Percentiles rank a stretch among this genome's conserved stretches.
Conservation (phyloP, 495 filamentous ascomycete genomes). For the Penicillium macrosclerotiorum region DNA sequence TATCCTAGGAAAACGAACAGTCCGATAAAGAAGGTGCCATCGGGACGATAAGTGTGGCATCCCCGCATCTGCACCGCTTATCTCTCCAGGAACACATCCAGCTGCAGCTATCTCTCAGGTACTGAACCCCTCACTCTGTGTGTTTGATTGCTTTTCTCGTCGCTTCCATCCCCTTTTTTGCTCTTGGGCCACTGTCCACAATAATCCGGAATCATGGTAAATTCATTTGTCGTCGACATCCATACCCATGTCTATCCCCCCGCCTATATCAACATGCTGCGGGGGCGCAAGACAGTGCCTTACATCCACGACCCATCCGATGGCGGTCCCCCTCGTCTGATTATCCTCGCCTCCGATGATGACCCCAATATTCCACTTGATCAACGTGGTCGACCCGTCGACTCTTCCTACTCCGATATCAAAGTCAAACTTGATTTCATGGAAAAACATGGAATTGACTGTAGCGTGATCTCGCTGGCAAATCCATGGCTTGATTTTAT, state of each 20-base stretch:
- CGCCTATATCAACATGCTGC: constrained; percentile 76
- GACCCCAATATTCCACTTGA: constrained; percentile 52
- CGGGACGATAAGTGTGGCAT: neutral
- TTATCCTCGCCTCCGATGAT: constrained; percentile 70
- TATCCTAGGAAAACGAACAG: no score
- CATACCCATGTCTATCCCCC: constrained; percentile 95
- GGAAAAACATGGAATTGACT: constrained; percentile 75
- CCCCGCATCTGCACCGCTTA: neutral
- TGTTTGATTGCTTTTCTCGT: neutral
- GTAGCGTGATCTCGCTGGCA: constrained; percentile 83
- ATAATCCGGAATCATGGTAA: constrained; percentile 23
- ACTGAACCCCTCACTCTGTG: neutral
- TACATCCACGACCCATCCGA: constrained; percentile 70
- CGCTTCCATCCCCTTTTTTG: neutral
- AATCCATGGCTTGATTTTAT: constrained; percentile 97
- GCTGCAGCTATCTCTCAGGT: neutral
- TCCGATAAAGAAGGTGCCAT: no score
- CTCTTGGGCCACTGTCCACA: neutral
- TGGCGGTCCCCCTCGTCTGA: constrained; percentile 61
- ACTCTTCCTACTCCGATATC: constrained; percentile 69
- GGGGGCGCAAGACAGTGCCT: constrained; percentile 71
- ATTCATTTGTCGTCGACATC: constrained; percentile 68
- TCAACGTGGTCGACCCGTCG: constrained; percentile 68
- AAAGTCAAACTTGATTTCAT: constrained; percentile 80
- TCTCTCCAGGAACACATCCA: neutral